Percentiles rank a stretch among this genome's conserved stretches.
phyloP scores from a whole-genome alignment of 176 grass and related monocot genomes.

The Eremochloa ophiuroides region DNA sequence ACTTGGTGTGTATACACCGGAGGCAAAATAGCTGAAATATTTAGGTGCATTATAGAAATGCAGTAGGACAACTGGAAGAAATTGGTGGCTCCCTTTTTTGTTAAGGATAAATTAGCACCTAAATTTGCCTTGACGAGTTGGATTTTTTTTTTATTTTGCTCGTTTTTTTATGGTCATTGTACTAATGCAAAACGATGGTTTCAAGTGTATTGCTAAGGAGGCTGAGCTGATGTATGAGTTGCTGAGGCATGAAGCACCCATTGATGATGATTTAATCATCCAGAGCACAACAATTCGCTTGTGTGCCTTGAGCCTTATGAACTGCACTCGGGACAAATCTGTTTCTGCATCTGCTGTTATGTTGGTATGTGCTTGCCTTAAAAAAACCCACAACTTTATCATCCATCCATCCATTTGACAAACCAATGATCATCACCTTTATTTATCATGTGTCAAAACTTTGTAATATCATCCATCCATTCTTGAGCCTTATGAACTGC shows the following conservation, averaged over 20 bases:
- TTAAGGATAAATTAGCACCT: background rate
- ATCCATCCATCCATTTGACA: background rate
- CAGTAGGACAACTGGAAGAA: background rate
- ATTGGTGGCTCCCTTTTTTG: background rate
- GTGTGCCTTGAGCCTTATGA: slow-evolving; percentile 10
- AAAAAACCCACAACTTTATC: background rate
- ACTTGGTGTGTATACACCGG: too few species aligned
- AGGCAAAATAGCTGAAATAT: background rate
- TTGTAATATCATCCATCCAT: background rate
- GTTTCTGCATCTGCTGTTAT: background rate
- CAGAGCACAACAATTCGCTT: background rate
- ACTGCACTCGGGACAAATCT: background rate
- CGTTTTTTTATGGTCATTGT: background rate
- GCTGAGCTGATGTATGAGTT: background rate
- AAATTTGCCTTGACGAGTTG: background rate
- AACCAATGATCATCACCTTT: too few species aligned
- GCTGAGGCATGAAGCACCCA: background rate
- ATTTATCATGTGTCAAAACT: background rate
- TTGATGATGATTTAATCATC: background rate
- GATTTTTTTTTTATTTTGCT: background rate
- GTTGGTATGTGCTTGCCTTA: background rate
- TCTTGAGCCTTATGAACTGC: background rate
- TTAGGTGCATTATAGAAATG: background rate
- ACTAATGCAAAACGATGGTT: background rate
- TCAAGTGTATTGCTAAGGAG: slow-evolving; percentile 19